Evolutionary conservation across 2,329 filamentous ascomycete genomes (phyloP), one percentile per base, ranked within the genome.

Genomic region (Ophiocordyceps robertsii): DNA sequence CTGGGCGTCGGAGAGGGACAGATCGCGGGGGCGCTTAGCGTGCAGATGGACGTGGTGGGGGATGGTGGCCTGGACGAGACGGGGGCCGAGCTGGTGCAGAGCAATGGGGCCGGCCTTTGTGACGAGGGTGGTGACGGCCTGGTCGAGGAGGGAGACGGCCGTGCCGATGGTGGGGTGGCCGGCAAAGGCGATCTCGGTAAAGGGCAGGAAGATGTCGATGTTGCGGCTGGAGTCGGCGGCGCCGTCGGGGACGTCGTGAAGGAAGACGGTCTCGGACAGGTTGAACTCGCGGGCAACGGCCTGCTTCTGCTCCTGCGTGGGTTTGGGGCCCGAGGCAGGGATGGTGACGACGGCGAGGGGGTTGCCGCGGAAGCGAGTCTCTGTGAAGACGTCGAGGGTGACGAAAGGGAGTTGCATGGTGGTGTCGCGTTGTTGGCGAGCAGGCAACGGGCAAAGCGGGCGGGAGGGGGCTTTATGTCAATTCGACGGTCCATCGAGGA

Each of bases 31-130:
- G 8, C 57, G 64, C 19, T 56, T 51, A 7, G 50, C 50, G 59
- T 88, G 83, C 43, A 78, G 53, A 51, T 75, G 81, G 47, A 81
- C 68, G 46, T 82, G 67, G 55, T 85, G 80, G 30, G 83, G 82
- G 47, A 89, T 80, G 4, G 60, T 61, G 14, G 81, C 81, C 41
- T 68, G 70, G 6, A 80, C 74, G n/a, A 66, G 46, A 58, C 66
- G 56, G 61, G 70, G 46, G 17, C 45, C 46, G 29, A 51, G 53
- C 44, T 47, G 41, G 45, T 50, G 49, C 43, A 78, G 66, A 12
- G 63, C 53, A 47, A 80, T 76, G 14, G 68, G 66, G 5, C 77
- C 77, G 13, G 76, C 73, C 47, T 74, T 77, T 27, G 73, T 76
- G 36, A 68, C 50, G 21, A 80, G 58, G 8, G 62, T 65, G 38